phyloP scores from a whole-genome alignment of 2,329 filamentous ascomycete genomes.

The Ophiostoma triangulosporum region DNA sequence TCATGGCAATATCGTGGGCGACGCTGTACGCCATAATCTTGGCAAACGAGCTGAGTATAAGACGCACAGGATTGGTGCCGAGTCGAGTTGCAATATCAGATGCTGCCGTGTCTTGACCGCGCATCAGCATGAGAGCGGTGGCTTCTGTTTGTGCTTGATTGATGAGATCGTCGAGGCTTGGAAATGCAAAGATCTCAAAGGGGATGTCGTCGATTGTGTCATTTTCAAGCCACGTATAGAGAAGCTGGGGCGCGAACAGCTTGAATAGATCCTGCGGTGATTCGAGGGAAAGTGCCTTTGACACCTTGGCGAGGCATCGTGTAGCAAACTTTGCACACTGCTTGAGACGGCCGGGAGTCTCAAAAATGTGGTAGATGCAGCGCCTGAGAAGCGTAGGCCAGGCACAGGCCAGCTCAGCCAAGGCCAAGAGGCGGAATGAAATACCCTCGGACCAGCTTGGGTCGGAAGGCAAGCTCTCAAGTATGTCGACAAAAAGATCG shows the following conservation, averaged over 20 bases:
- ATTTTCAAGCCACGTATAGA: constrained; percentile 77
- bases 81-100: constrained; percentile 46
- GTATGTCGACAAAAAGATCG: constrained; percentile 68
- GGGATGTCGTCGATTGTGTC: constrained; percentile 60
- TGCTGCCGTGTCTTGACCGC: constrained; percentile 52
- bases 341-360: constrained; percentile 63
- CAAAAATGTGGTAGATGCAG: constrained; percentile 88
- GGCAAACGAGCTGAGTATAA: constrained; percentile 58
- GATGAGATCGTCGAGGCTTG: constrained; percentile 53
- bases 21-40: constrained; percentile 75
- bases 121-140: constrained; percentile 70
- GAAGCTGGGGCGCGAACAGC: constrained; percentile 74
- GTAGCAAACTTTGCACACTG: constrained; percentile 56
- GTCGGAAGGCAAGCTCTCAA: constrained; percentile 65
- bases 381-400: constrained; percentile 81
- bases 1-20: constrained; percentile 52
- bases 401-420: constrained; percentile 62
- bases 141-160: constrained; percentile 61
- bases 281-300: constrained; percentile 48
- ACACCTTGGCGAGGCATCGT: constrained; percentile 54
- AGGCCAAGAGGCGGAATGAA: constrained; percentile 62
- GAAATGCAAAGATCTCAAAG: constrained; percentile 72
- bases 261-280: constrained; percentile 60
- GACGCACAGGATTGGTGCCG: constrained; percentile 34
- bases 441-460: constrained; percentile 66